A percentile compares a stretch with the other conserved stretches of the same genome.
These are phyloP conservation scores for Prillingera fragicola DNA, from an alignment of 1,284 basidiomycete genomes.

Conservation along the genomic window DNA sequence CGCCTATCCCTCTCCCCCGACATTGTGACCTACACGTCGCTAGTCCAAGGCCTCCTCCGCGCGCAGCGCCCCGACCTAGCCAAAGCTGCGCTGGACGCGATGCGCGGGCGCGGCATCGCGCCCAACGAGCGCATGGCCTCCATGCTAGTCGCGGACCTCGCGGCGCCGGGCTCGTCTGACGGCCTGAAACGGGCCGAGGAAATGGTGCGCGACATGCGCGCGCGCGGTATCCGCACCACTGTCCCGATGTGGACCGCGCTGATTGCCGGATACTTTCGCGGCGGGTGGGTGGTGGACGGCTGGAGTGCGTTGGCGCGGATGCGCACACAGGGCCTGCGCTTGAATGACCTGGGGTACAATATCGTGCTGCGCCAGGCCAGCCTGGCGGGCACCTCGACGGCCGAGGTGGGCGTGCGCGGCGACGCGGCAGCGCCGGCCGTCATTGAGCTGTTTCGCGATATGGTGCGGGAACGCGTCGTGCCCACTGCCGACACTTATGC, in stretches of 20 bases:
- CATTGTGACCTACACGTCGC: slow-evolving; percentile 70
- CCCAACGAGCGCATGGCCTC: slow-evolving; percentile 68
- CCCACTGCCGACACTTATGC: slow-evolving; percentile 66
- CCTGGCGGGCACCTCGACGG: slow-evolving; percentile 7
- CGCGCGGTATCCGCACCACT: slow-evolving; percentile 41
- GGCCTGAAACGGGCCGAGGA: slow-evolving; percentile 61
- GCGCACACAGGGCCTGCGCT: slow-evolving; percentile 53
- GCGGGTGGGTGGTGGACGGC: slow-evolving; percentile 39
- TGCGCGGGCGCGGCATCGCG: slow-evolving; percentile 65
- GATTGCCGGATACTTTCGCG: slow-evolving; percentile 43
- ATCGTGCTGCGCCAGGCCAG: slow-evolving; percentile 63
- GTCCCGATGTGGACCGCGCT: slow-evolving; percentile 48
- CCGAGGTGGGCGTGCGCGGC: background rate
- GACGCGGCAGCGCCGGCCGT: slow-evolving; percentile 55
- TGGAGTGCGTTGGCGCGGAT: slow-evolving; percentile 58
- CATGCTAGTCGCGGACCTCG: slow-evolving; percentile 65
- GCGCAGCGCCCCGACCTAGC: slow-evolving; percentile 63
- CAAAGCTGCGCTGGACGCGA: slow-evolving; percentile 59
- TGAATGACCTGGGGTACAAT: slow-evolving; percentile 65
- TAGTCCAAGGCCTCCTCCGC: slow-evolving; percentile 66
- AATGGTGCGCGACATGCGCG: slow-evolving; percentile 65
- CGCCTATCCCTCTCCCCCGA: slow-evolving; percentile 58
- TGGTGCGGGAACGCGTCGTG: slow-evolving; percentile 54
- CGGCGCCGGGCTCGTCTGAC: slow-evolving; percentile 55
- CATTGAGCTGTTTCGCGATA: slow-evolving; percentile 60